Evolutionary conservation across 2,329 filamentous ascomycete species (phyloP), one percentile per base, ranked within the genome.

Genomic region (Neofusicoccum ribis): DNA sequence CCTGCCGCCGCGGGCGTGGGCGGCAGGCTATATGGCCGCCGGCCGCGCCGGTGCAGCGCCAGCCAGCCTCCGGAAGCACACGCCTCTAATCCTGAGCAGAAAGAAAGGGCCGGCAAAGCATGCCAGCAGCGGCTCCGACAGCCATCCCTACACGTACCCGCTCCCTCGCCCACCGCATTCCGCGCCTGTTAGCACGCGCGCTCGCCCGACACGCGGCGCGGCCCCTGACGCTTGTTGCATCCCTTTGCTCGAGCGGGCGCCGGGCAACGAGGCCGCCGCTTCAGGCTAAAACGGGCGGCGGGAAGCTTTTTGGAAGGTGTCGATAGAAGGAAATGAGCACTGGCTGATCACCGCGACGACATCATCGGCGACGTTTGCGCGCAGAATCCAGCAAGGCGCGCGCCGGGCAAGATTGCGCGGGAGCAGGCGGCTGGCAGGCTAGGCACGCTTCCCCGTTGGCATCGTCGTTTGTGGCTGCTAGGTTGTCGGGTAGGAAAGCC

Each of bases 221-320:
- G 56, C 56, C 56, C 56, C 56, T 60, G 43, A 60, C 56, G 52
- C 39, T 34, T n/a, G 54, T 12, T 44, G 54, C 54, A 43, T n/a
- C 23, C 39, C 54, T 20, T 44, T 59, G 37, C 7, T 23, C 39
- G 12, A 31, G 27, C 20, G 27, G 27, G 5, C 27, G 27, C 27
- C 6, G 27, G 27, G 27, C 27, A 31, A 31, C 27, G 20, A 14
- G 27, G 15, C 43, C 20, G 56, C 43, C n/a, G 56, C 56, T 60
- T 60, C 56, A 60, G 56, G 41, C 56, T 60, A 60, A 60, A 60
- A 60, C 56, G 43, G 56, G 56, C 56, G 39, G 54, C 54, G 41
- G 27, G 39, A 59, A 17, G 54, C 39, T 23, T 60, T 60, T 43
- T 47, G 31, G 52, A 58, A 58, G 39, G 20, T 36, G 52, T 27